Evolutionary conservation across 495 filamentous ascomycete species (phyloP), one percentile per base, ranked within the genome.

Genomic region (Penicillium flavigenum): DNA sequence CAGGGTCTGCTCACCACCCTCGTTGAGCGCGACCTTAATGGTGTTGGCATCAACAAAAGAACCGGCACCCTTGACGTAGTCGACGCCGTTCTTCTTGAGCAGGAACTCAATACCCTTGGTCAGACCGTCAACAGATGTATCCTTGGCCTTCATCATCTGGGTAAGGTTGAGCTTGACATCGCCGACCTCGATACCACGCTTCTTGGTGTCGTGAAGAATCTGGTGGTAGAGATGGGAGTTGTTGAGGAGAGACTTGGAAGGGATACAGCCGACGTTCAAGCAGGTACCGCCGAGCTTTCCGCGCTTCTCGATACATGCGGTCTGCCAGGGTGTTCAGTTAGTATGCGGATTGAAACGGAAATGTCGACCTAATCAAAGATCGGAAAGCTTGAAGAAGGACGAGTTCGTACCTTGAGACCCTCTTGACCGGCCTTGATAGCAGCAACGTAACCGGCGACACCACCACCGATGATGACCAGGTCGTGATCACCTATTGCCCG

Each of bases 151-250:
- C 91, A 98, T 95, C 87, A 98, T 90, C 71, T 94, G 87, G 65
- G 77, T 74, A 31, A 98, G 81, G 82, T 98, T 96, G 72, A 98
- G 88, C 75, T 94, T 94, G 67, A 98, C 93, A 78, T 95, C 90
- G 64, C 89, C 89, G 64, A 98, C 94, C 61, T 91, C 89, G 74
- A 98, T 98, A 72, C 94, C 94, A 71, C 94, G 92, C 74, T 89
- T 87, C 81, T 98, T 96, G 51, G 89, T 91, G 79, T 98, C 94
- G 80, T 98, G 94, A 43, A 93, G 86, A 67, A 97, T 88, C 78
- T 92, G 88, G 81, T 98, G 94, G 84, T 98, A 98, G 51, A 98
- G 85, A 74, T 96, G 90, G 62, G 95, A 96, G 82, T 98, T 98
- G 86, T 98, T 98, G 72, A 98, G 90, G 65, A 98, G 90, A 47